These are phyloP conservation scores for Diversispora eburnea DNA, from an alignment of 192 early-diverging fungal species.

Conservation along the genomic window DNA sequence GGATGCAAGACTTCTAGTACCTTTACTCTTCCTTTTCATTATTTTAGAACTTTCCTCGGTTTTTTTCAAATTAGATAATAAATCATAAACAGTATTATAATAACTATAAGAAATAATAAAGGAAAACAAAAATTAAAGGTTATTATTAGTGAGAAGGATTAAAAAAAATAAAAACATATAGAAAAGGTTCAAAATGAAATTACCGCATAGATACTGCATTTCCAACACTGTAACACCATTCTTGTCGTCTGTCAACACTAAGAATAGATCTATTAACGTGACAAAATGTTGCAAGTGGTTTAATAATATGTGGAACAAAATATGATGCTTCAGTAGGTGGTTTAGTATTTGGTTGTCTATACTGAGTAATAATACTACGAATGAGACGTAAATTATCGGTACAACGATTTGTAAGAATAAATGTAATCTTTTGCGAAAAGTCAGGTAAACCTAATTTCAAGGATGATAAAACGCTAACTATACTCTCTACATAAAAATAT, in stretches of 20 bases:
- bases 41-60: constrained; percentile 37
- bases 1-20: not conserved
- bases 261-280: constrained; percentile 36
- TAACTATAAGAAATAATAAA: constrained; percentile 31
- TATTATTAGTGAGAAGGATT: not conserved
- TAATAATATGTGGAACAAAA: constrained; percentile 49
- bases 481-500: constrained; percentile 29
- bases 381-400: constrained; percentile 41
- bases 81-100: constrained; percentile 32
- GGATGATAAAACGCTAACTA: not conserved
- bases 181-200: not conserved
- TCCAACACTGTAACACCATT: constrained; percentile 37
- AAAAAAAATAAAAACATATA: not conserved
- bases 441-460: constrained; percentile 38
- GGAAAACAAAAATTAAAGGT: not conserved
- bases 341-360: constrained; percentile 40
- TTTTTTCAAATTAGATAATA: constrained; percentile 40
- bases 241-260: constrained; percentile 22
- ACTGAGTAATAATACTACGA: constrained; percentile 38
- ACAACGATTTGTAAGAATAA: constrained; percentile 45
- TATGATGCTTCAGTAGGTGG: constrained; percentile 48
- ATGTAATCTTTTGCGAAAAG: constrained; percentile 38
- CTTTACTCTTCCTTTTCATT: constrained; percentile 35
- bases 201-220: constrained; percentile 43
- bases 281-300: constrained; percentile 36